These are phyloP conservation scores for Solanum etuberosum DNA, from an alignment of 257 asterid species.

Conservation along the genomic window DNA sequence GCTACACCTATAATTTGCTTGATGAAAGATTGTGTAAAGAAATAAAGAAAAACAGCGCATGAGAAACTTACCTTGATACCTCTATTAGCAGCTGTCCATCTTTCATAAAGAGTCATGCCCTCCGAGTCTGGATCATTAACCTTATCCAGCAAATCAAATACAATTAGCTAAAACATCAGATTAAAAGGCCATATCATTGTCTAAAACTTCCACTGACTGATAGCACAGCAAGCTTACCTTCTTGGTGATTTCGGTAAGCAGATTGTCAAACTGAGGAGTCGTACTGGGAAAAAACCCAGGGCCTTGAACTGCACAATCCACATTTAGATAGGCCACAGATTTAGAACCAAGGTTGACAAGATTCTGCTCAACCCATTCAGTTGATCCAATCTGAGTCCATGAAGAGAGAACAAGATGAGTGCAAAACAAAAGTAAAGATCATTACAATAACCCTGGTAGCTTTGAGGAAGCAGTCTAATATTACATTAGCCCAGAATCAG, in stretches of 20 bases:
- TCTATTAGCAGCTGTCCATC: slow-evolving; percentile 38
- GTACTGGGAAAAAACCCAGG: slow-evolving; percentile 77
- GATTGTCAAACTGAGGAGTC: slow-evolving; percentile 92
- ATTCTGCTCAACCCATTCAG: slow-evolving; percentile 96
- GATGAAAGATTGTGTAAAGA: not conserved
- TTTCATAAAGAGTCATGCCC: slow-evolving; percentile 32
- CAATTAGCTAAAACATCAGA: not conserved
- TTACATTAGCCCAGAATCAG: not conserved
- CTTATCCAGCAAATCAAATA: slow-evolving; percentile 27
- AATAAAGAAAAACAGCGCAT: not conserved
- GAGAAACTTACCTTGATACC: slow-evolving; percentile 40
- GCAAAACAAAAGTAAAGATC: not conserved
- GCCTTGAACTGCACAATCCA: slow-evolving; percentile 98
- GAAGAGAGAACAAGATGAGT: slow-evolving; percentile 5
- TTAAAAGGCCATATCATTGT: not conserved
- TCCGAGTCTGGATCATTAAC: slow-evolving; percentile 77
- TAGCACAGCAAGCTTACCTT: slow-evolving; percentile 33
- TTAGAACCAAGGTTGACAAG: slow-evolving; percentile 60
- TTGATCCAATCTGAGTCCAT: slow-evolving; percentile 71
- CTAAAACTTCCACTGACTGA: not conserved
- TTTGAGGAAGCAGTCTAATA: not conserved
- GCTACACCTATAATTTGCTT: not conserved
- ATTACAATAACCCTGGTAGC: not conserved
- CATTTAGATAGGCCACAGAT: slow-evolving; percentile 81
- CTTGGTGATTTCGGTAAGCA: slow-evolving; percentile 62